Base-by-base conservation (phyloP, 2,329 filamentous ascomycete species). In the Colletotrichum destructivum region DNA sequence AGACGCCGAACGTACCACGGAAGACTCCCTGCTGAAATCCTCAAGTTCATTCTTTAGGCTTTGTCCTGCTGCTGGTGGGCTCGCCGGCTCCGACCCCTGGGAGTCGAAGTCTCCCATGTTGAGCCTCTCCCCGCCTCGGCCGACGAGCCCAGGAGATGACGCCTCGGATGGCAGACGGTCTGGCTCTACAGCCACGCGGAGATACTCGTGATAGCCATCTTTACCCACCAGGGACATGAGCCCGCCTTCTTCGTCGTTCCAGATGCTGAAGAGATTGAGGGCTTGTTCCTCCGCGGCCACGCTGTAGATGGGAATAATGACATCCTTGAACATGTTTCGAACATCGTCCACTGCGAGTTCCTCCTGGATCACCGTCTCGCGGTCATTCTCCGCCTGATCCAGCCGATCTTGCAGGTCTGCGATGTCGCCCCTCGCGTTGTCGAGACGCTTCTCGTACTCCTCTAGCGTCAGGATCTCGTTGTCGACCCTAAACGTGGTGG, bases 401-500 rank as follows among this genome's bases (percentile, higher is more conserved):
- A 71, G 26, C 15, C n/a, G 51, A 5, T 44, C 21, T 21, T 60
- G 18, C 15, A 71, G 26, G 12, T 60, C 9, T 13, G 15, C 59
- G 2, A 15, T 11, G 35, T 71, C 46, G n/a, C 65, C 69, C 9
- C 69, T 69, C 31, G 21, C 54, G 46, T 71, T 71, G 23, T 26
- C n/a, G 46, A 71, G 57, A 9, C 63, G 52, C 47, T 71, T 71
- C 6, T 56, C 65, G 31, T 63, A 71, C 23, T 60, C 13, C 1
- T 57, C 38, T 4, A 23, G 51, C 18, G 65, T 21, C 12, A 71
- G 12, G 16, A 42, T 23, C 23, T 69, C 2, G 52, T 55, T 40
- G 54, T 63, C 46, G 26, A 71, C 65, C 35, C 38, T 40, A 21
- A 71, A 69, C 3, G 26, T 42, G 16, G 16, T 23, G 15, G 59